A percentile compares a stretch with the other conserved stretches of the same genome.
Conservation (phyloP, 1,284 basidiomycete genomes). For the Puccinia brachypodii region DNA sequence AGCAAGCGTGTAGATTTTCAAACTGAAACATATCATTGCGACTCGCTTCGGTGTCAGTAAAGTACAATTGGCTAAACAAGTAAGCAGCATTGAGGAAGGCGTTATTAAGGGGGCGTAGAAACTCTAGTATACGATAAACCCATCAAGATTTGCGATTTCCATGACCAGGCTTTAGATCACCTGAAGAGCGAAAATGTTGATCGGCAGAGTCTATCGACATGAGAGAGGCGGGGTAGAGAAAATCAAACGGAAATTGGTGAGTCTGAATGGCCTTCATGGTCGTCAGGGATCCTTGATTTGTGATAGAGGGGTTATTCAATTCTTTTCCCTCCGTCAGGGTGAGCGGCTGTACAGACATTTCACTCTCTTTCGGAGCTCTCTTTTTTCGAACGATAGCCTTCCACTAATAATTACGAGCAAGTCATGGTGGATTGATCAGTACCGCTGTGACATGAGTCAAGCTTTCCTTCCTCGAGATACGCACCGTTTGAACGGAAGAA, state of each 20-base stretch:
- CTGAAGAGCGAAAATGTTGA: background rate
- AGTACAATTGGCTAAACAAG: too few relatives aligned
- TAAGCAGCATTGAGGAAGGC: too few relatives aligned
- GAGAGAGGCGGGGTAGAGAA: background rate
- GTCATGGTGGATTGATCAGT: background rate
- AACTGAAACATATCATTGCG: too few relatives aligned
- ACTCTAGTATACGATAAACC: background rate
- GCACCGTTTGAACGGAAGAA: background rate
- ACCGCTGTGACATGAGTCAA: background rate
- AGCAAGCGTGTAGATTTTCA: too few relatives aligned
- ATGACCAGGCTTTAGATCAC: background rate
- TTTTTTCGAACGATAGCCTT: constrained; percentile 1
- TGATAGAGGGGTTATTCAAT: background rate
- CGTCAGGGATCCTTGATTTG: background rate
- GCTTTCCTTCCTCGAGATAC: background rate
- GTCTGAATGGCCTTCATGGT: background rate
- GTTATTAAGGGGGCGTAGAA: too few relatives aligned
- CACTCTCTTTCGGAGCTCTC: background rate
- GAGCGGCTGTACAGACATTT: background rate
- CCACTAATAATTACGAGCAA: background rate
- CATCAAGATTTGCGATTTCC: background rate
- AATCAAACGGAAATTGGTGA: background rate
- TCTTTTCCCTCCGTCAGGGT: background rate
- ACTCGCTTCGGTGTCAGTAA: too few relatives aligned
- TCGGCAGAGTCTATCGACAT: background rate